These are phyloP conservation scores for Penicillium flavigenum DNA, from an alignment of 495 filamentous ascomycete species.

Conservation along the genomic window DNA sequence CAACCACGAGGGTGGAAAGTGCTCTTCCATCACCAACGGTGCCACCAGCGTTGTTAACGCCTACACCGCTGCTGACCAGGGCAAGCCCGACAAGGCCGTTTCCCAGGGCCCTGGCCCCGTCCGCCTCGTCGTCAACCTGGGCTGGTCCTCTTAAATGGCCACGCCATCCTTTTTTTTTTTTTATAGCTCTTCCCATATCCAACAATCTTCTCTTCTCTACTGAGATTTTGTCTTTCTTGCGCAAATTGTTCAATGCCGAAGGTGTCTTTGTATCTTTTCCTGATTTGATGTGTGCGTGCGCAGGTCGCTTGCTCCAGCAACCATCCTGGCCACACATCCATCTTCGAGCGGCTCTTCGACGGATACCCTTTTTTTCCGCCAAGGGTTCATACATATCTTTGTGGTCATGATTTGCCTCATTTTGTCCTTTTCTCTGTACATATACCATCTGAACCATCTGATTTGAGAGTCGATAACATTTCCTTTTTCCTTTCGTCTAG, in stretches of 20 bases:
- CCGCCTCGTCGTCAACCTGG: constrained; percentile 38
- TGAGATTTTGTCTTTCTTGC: constrained; percentile 17
- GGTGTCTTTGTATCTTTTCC: constrained; percentile 5
- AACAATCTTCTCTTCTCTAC: constrained; percentile 14
- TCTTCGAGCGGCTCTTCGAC: constrained; percentile 12
- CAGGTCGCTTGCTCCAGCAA: constrained; percentile 7
- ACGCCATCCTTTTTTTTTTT: constrained; percentile 2
- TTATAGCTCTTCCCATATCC: constrained; percentile 1
- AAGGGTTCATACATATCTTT: constrained; percentile 23
- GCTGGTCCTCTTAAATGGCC: constrained; percentile 32
- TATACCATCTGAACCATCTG: constrained; percentile 30
- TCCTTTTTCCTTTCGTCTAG: constrained; percentile 15
- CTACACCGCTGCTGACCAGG: constrained; percentile 35
- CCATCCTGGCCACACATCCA: constrained; percentile 16
- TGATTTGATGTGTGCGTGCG: constrained; percentile 12
- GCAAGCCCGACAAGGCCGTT: constrained; percentile 21
- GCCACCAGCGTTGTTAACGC: constrained; percentile 31
- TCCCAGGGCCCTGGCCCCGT: constrained; percentile 20
- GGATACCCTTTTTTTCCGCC: constrained; percentile 11
- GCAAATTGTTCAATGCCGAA: constrained; percentile 22
- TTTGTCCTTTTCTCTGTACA: constrained; percentile 32
- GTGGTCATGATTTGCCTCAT: constrained; percentile 21
- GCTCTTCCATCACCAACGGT: constrained; percentile 37
- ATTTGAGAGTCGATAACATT: constrained; percentile 26
- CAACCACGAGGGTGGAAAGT: constrained; percentile 27